These are phyloP conservation scores for Lachnellula arida DNA, from an alignment of 2,329 filamentous ascomycete species.

Conservation along the genomic window DNA sequence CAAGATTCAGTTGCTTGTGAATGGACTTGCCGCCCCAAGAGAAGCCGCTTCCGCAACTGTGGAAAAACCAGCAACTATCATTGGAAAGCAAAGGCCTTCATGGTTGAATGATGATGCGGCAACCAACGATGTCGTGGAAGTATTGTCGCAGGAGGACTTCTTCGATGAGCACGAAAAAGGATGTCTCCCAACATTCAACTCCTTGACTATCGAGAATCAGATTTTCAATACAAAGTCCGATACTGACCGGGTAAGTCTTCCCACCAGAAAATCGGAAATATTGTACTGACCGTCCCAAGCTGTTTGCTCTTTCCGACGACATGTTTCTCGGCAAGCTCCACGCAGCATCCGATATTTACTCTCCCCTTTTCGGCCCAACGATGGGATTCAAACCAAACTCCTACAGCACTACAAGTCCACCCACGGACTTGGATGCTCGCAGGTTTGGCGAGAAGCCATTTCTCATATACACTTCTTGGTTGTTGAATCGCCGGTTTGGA, in stretches of 20 bases:
- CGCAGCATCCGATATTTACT: constrained; percentile 40
- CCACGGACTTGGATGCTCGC: constrained; percentile 24
- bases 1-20: constrained; percentile 41
- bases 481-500: constrained; percentile 42
- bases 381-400: constrained; percentile 40
- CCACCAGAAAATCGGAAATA: background rate
- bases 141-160: constrained; percentile 40
- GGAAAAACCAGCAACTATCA: constrained; percentile 23
- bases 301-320: constrained; percentile 41
- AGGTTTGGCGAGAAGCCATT: constrained; percentile 41
- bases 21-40: constrained; percentile 32
- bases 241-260: constrained; percentile 28
- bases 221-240: constrained; percentile 39
- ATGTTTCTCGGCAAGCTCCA: constrained; percentile 41
- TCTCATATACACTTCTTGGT: constrained; percentile 41
- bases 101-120: constrained; percentile 35
- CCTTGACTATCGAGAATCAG: constrained; percentile 40
- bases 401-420: constrained; percentile 37
- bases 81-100: constrained; percentile 33
- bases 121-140: constrained; percentile 32
- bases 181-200: constrained; percentile 42
- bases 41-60: background rate
- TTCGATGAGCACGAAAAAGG: constrained; percentile 35
- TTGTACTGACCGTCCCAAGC: constrained; percentile 15
- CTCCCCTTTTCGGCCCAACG: constrained; percentile 39